Evolutionary conservation across 306 rosid species (phyloP).

Genomic region (Fagus crenata): DNA sequence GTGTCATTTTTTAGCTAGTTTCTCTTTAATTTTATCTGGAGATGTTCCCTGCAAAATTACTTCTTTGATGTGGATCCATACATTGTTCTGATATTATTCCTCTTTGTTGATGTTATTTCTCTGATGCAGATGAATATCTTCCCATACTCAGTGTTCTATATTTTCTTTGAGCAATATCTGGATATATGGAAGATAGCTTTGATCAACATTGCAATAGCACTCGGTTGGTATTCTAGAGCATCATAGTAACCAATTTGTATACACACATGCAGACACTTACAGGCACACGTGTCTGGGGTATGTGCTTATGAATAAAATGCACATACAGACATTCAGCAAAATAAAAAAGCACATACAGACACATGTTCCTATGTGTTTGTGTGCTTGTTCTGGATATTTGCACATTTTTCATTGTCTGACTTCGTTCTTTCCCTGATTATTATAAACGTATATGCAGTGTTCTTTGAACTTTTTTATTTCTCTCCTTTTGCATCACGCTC

Average conservation of each 20-base stretch:
- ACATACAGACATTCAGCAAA: no score
- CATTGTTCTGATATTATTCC: constrained; percentile 32
- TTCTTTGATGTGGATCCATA: constrained; percentile 28
- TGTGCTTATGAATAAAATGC: no score
- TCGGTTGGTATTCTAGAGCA: constrained; percentile 60
- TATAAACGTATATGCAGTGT: background rate
- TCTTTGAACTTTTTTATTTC: background rate
- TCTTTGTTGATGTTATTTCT: constrained; percentile 37
- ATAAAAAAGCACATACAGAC: background rate
- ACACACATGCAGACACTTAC: background rate
- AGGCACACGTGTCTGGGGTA: background rate
- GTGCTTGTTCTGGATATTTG: background rate
- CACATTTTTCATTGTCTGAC: background rate
- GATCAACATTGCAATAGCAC: constrained; percentile 70
- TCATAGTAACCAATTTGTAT: constrained; percentile 4
- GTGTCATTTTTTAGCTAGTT: constrained; percentile 23
- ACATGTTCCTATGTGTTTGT: background rate
- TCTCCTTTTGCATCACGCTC: background rate
- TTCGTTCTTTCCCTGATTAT: background rate
- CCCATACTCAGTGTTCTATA: constrained; percentile 95
- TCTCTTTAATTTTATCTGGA: background rate
- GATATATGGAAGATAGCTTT: constrained; percentile 82
- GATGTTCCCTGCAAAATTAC: constrained; percentile 16
- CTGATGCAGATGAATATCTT: constrained; percentile 84
- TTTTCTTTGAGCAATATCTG: constrained; percentile 95